These are phyloP conservation scores for Acanthamoeba triangularis DNA, from an alignment of 208 protist species.

Conservation along the genomic window DNA sequence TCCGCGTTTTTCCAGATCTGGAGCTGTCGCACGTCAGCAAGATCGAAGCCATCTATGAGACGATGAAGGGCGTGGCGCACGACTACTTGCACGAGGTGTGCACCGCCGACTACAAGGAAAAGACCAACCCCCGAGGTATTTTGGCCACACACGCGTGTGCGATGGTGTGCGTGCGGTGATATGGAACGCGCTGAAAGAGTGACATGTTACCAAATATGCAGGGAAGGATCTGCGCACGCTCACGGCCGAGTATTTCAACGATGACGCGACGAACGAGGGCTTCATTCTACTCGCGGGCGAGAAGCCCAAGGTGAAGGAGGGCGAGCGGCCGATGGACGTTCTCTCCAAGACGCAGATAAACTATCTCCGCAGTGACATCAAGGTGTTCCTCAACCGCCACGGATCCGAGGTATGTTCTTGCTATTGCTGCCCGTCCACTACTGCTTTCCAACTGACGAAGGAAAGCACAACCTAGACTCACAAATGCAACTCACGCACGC, in stretches of 20 bases:
- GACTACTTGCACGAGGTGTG: not conserved
- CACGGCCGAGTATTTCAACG: not conserved
- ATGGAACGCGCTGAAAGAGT: too few relatives aligned
- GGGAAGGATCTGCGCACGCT: not conserved
- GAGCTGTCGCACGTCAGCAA: not conserved
- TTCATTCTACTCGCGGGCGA: not conserved
- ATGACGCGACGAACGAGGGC: not conserved
- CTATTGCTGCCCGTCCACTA: too few relatives aligned
- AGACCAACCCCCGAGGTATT: not conserved
- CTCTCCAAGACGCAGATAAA: not conserved
- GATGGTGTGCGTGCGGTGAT: too few relatives aligned
- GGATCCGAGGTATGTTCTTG: not conserved
- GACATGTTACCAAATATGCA: not conserved
- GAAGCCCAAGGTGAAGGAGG: not conserved
- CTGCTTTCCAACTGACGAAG: too few relatives aligned
- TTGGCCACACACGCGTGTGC: too few relatives aligned
- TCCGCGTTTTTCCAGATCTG: not conserved
- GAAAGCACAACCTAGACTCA: too few relatives aligned
- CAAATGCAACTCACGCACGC: too few relatives aligned
- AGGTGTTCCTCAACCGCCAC: not conserved
- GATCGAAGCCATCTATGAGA: not conserved
- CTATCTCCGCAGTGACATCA: slow-evolving; percentile 19
- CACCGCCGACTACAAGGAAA: not conserved
- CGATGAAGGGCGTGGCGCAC: not conserved
- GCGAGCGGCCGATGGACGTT: not conserved